Evolutionary conservation across 2,329 filamentous ascomycete species (phyloP).

Genomic region (Tolypocladium capitatum): DNA sequence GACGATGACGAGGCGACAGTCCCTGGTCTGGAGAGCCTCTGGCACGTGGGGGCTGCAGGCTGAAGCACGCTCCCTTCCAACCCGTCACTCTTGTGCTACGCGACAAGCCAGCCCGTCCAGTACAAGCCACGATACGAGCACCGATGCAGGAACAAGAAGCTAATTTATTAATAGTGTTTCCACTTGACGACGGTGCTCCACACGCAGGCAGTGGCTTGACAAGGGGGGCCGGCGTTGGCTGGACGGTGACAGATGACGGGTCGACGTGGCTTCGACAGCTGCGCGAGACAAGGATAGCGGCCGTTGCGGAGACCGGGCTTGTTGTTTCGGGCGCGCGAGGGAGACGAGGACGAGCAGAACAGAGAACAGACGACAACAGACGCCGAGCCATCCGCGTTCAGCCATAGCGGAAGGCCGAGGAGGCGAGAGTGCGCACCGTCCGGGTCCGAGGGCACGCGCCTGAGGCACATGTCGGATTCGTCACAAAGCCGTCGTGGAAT

Average conservation of each 20-base stretch:
- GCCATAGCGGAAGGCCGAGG: neutral
- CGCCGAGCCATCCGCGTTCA: neutral
- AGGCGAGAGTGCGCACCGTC: neutral
- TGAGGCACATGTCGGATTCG: no score
- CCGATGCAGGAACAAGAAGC: slow-evolving; percentile 17
- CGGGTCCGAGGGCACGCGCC: neutral
- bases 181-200: slow-evolving; percentile 9
- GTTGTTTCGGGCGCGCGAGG: neutral
- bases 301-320: neutral
- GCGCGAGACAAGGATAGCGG: neutral
- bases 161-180: no score
- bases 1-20: neutral
- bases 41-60: neutral
- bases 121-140: neutral
- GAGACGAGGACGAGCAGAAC: neutral
- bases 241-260: neutral
- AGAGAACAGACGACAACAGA: neutral
- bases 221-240: neutral
- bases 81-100: neutral
- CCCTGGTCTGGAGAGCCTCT: neutral
- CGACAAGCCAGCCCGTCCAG: no score
- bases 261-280: neutral
- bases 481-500: neutral
- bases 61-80: no score
- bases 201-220: neutral